These are phyloP conservation scores for Pseudocercospora ulei DNA, from an alignment of 2,329 filamentous ascomycete genomes.

Conservation along the genomic window DNA sequence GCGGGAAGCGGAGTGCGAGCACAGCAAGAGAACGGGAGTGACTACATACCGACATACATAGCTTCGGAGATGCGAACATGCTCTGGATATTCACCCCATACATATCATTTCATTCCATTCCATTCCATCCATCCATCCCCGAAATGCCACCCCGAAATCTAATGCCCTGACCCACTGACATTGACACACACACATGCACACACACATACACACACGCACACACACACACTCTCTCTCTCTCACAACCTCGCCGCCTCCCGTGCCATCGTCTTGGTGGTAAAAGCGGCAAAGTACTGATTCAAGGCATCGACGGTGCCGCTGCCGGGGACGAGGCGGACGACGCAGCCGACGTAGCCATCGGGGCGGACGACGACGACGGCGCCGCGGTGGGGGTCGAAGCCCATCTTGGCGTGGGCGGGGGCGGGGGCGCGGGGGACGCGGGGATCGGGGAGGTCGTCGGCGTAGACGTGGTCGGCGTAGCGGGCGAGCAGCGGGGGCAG, in stretches of 20 bases:
- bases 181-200: too few species aligned
- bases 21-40: too few species aligned
- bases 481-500: slow-evolving; percentile 61
- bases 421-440: slow-evolving; percentile 60
- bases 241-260: slow-evolving; percentile 26
- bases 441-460: slow-evolving; percentile 69
- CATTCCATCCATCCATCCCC: too few species aligned
- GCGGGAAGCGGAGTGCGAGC: too few species aligned
- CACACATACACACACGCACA: too few species aligned
- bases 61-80: too few species aligned
- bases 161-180: too few species aligned
- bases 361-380: slow-evolving; percentile 76
- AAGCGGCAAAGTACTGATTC: slow-evolving; percentile 69
- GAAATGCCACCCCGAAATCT: too few species aligned
- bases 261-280: slow-evolving; percentile 53
- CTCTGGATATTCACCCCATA: too few species aligned
- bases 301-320: slow-evolving; percentile 71
- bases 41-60: too few species aligned
- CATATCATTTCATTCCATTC: too few species aligned
- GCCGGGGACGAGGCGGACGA: slow-evolving; percentile 64
- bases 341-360: slow-evolving; percentile 76
- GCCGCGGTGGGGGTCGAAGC: slow-evolving; percentile 60
- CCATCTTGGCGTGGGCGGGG: slow-evolving; percentile 78
- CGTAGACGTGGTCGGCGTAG: slow-evolving; percentile 75
- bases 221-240: too few species aligned